A percentile compares a stretch with the other conserved stretches of the same genome.
These are phyloP conservation scores for Neotropicomus parvogracilis DNA, from an alignment of 1,284 basidiomycete genomes.

Conservation along the genomic window DNA sequence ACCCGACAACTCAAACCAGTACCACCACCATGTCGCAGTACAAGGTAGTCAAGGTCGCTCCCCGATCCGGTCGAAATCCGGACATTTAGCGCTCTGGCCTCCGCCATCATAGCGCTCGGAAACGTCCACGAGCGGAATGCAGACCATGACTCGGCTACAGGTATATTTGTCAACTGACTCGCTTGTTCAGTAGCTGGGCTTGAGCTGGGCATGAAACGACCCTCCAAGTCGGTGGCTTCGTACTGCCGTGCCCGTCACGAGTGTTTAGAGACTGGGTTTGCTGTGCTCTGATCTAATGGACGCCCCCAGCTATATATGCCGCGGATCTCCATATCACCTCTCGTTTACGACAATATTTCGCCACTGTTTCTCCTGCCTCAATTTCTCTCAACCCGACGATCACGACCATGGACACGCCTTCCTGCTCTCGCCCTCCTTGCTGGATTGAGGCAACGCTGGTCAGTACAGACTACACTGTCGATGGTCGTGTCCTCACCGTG, in stretches of 20 bases:
- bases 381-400: no score
- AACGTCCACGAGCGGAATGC: no score
- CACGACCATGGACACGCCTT: constrained; percentile 11
- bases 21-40: no score
- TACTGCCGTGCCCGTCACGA: constrained; percentile 8
- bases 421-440: neutral
- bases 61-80: no score
- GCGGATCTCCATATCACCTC: neutral
- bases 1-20: no score
- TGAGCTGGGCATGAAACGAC: neutral
- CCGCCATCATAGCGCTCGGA: no score
- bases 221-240: constrained; percentile 1
- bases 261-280: neutral
- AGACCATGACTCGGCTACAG: neutral
- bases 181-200: neutral
- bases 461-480: neutral
- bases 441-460: constrained; percentile 15
- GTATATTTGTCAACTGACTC: neutral
- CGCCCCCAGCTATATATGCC: constrained; percentile 24
- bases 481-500: neutral
- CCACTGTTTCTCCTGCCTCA: neutral
- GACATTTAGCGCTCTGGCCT: no score
- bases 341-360: constrained; percentile 1
- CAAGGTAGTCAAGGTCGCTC: no score
- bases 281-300: constrained; percentile 25